phyloP scores from a whole-genome alignment of 192 early-diverging fungal species.

The Umbelopsis isabellina region DNA sequence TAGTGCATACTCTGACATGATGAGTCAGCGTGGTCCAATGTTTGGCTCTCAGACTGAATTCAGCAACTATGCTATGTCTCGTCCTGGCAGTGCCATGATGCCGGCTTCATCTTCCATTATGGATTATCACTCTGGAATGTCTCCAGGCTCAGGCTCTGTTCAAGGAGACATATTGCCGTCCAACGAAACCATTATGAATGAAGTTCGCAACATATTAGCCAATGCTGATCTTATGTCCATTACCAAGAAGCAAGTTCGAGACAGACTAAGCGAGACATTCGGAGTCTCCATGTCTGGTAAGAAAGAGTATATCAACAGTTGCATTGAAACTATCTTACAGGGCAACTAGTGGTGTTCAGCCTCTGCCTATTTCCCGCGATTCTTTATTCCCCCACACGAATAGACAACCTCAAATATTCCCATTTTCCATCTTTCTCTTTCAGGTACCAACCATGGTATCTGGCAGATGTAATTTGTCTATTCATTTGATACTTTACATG shows the following conservation, averaged over 20 bases:
- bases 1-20: conserved; percentile 23
- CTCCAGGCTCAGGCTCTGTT: conserved; percentile 79
- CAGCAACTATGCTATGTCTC: conserved; percentile 6
- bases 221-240: conserved; percentile 73
- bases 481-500: background rate
- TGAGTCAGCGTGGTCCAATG: conserved; percentile 21
- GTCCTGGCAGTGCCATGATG: conserved; percentile 16
- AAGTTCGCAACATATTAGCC: conserved; percentile 73
- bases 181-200: conserved; percentile 74
- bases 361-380: background rate
- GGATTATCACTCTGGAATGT: conserved; percentile 79
- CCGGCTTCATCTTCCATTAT: background rate
- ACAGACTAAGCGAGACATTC: conserved; percentile 69
- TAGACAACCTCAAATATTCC: background rate
- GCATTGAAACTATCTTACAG: conserved; percentile 72
- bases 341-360: conserved; percentile 4
- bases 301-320: conserved; percentile 88
- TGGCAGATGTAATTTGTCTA: background rate
- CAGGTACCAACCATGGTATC: background rate
- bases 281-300: conserved; percentile 79
- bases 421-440: background rate
- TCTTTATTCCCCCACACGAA: background rate
- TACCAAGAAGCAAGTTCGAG: conserved; percentile 88
- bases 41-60: conserved; percentile 17
- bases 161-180: conserved; percentile 51